Conservation (phyloP, 169 alveolate genomes). For the Eimeria acervulina region DNA sequence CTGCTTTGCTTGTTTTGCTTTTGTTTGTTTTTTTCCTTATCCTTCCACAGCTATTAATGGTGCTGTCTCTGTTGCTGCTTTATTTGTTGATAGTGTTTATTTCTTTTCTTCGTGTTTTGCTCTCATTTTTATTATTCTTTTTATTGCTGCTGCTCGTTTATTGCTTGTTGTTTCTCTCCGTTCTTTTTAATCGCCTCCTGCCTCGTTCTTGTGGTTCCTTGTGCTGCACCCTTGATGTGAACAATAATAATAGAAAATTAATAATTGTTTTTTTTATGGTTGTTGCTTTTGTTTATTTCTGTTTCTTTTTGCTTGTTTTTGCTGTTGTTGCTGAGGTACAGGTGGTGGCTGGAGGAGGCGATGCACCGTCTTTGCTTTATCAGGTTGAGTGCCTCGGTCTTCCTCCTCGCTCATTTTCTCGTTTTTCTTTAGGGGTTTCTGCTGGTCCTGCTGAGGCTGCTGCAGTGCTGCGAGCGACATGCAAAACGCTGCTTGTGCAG, state of each 20-base stretch:
- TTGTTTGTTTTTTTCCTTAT: not conserved
- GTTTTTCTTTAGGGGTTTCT: not conserved
- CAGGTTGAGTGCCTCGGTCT: not conserved
- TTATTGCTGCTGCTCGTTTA: too few relatives aligned
- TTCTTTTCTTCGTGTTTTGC: too few relatives aligned
- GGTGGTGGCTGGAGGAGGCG: not conserved
- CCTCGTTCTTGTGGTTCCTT: too few relatives aligned
- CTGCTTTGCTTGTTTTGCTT: not conserved
- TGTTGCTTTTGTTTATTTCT: not conserved
- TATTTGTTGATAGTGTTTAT: too few relatives aligned
- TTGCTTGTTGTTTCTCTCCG: too few relatives aligned
- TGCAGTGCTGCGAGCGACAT: conserved; percentile 1
- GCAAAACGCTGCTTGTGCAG: not conserved
- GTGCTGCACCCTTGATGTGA: too few relatives aligned
- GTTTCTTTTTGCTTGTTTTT: not conserved
- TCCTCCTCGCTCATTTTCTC: conserved; percentile 19
- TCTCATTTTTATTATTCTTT: too few relatives aligned
- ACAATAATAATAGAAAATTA: too few relatives aligned
- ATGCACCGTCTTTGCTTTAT: conserved; percentile 6
- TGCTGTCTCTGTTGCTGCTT: too few relatives aligned
- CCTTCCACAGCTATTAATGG: too few relatives aligned
- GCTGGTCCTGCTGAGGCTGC: not conserved
- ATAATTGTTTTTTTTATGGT: too few relatives aligned
- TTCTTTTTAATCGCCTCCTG: too few relatives aligned
- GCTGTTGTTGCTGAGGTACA: not conserved